phyloP scores from a whole-genome alignment of 345 rosid genomes.

The Lepidium didymum region DNA sequence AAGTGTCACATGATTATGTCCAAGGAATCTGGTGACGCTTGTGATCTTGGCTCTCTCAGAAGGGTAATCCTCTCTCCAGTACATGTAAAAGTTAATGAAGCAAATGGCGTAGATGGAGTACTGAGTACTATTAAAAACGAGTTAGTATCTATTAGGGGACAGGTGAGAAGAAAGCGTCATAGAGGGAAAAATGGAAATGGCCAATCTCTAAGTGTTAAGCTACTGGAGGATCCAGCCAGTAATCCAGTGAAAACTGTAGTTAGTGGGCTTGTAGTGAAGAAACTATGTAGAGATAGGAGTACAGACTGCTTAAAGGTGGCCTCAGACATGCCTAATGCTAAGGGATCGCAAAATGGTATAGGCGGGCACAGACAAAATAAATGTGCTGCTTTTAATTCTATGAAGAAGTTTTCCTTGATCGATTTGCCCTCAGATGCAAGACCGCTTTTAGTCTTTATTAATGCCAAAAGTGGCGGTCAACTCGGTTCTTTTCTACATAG shows the following conservation, averaged over 20 bases:
- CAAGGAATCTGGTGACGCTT: conserved; percentile 53
- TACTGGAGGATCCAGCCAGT: conserved; percentile 33
- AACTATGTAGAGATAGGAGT: conserved; percentile 39
- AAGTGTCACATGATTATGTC: conserved; percentile 59
- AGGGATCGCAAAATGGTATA: conserved; percentile 28
- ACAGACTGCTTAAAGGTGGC: conserved; percentile 30
- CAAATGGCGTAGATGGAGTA: conserved; percentile 30
- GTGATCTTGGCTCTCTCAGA: conserved; percentile 59
- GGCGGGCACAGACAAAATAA: conserved; percentile 30
- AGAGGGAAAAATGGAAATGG: conserved; percentile 35
- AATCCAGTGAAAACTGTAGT: conserved; percentile 29
- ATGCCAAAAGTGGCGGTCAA: conserved; percentile 81
- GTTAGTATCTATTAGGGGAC: conserved; percentile 38
- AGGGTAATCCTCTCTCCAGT: conserved; percentile 54
- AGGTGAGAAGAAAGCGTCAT: conserved; percentile 36
- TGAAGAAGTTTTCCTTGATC: conserved; percentile 37
- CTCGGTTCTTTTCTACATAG: conserved; percentile 64
- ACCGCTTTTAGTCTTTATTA: conserved; percentile 73
- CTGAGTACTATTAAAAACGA: conserved; percentile 33
- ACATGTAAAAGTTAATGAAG: conserved; percentile 44
- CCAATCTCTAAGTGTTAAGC: conserved; percentile 29
- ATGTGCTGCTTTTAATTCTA: conserved; percentile 17
- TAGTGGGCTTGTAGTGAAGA: conserved; percentile 43
- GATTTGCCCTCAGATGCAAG: conserved; percentile 59
- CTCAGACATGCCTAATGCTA: conserved; percentile 16